Evolutionary conservation across 345 rosid species (phyloP).

Genomic region (Eucalyptus erythrocorys): DNA sequence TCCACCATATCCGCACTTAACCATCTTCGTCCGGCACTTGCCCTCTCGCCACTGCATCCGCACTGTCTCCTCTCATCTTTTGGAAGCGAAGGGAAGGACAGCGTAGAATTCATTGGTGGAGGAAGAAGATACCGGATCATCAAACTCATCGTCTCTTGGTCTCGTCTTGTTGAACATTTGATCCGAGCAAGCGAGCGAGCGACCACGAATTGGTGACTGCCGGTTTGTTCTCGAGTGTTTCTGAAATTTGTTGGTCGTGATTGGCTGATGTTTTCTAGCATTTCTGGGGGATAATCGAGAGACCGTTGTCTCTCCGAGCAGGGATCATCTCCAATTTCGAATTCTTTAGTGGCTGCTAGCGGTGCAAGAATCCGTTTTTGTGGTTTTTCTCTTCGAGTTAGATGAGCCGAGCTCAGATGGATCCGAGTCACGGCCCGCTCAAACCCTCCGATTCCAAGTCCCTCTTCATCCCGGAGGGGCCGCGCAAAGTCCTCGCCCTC

Average conservation of each 20-base stretch:
- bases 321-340: background rate
- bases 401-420: background rate
- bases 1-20: background rate
- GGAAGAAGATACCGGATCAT: background rate
- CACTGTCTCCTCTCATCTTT: background rate
- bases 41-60: background rate
- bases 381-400: background rate
- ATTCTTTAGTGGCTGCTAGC: background rate
- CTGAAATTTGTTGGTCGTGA: background rate
- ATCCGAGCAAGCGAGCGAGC: background rate
- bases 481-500: conserved; percentile 17
- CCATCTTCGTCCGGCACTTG: background rate
- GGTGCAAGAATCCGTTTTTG: background rate
- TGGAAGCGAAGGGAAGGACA: background rate
- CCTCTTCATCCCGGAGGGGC: conserved; percentile 17
- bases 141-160: background rate
- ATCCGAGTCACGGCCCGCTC: background rate
- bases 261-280: background rate
- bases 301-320: background rate
- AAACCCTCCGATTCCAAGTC: background rate
- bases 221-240: background rate
- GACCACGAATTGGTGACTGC: background rate
- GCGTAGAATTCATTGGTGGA: background rate
- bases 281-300: background rate
- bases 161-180: background rate